Conservation (phyloP, 2,329 filamentous ascomycete species). For the Pseudopithomyces maydicus region DNA sequence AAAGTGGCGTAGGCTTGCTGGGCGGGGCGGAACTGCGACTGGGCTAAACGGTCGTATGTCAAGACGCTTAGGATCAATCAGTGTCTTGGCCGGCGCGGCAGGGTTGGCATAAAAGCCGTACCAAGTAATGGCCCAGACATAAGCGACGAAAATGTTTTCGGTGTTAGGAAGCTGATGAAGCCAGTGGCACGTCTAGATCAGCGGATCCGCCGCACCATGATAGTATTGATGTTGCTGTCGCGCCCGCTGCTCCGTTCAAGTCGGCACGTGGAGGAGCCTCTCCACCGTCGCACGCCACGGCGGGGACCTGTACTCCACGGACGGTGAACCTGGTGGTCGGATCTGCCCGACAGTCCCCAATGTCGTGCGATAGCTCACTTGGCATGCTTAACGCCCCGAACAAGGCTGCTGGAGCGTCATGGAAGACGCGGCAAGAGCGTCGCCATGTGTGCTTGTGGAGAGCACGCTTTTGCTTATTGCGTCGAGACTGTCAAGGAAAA, state of each 20-base stretch:
- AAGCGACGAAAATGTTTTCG: conserved; percentile 1
- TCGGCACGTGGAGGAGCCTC: neutral
- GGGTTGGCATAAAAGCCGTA: neutral
- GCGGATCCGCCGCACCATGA: neutral
- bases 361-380: neutral
- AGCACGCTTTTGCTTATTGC: neutral
- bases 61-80: neutral
- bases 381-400: neutral
- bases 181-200: neutral
- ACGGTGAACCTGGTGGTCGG: neutral
- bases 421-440: neutral
- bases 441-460: neutral
- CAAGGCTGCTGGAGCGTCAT: neutral
- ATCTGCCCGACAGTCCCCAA: neutral
- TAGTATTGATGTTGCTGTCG: neutral
- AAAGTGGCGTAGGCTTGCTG: neutral
- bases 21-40: neutral
- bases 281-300: neutral
- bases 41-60: neutral
- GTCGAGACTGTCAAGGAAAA: neutral
- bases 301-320: neutral
- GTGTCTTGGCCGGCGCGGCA: neutral
- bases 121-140: neutral
- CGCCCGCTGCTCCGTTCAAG: neutral
- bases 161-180: conserved; percentile 1